Evolutionary conservation across 805 yeast genomes (phyloP).

Genomic region (Phaffomyces antillensis): DNA sequence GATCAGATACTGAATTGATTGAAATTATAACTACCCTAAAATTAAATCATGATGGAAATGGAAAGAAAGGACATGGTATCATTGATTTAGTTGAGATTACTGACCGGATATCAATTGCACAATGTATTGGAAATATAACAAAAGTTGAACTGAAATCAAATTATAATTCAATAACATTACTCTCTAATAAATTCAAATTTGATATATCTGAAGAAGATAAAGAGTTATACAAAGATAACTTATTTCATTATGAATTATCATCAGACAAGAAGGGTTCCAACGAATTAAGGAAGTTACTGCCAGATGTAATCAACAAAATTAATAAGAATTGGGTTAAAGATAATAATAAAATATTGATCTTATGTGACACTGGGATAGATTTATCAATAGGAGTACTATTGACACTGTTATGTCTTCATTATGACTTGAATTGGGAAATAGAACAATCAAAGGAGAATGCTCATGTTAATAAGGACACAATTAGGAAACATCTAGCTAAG

Average conservation of each 20-base stretch:
- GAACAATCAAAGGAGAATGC: slow-evolving; percentile 14
- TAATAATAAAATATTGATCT: slow-evolving; percentile 26
- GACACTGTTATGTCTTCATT: slow-evolving; percentile 41
- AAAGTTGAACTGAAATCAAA: background rate
- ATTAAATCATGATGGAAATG: background rate
- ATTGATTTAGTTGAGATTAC: slow-evolving; percentile 13
- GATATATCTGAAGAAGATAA: background rate
- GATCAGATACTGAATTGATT: slow-evolving; percentile 26
- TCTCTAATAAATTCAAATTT: slow-evolving; percentile 4
- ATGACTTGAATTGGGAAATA: slow-evolving; percentile 34
- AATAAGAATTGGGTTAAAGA: slow-evolving; percentile 3
- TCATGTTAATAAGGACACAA: slow-evolving; percentile 37
- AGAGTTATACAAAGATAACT: background rate
- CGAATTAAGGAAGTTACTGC: slow-evolving; percentile 41
- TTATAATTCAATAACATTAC: slow-evolving; percentile 4
- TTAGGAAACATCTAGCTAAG: slow-evolving; percentile 48
- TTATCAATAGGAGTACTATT: slow-evolving; percentile 56
- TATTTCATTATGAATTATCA: slow-evolving; percentile 23
- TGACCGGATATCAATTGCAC: slow-evolving; percentile 19
- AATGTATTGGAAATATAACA: slow-evolving; percentile 6
- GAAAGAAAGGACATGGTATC: background rate
- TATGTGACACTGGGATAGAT: slow-evolving; percentile 64
- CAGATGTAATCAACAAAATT: slow-evolving; percentile 30
- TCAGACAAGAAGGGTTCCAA: slow-evolving; percentile 62
- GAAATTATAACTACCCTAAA: slow-evolving; percentile 7